Conservation (phyloP, 257 asterid species). For the Craterostigma plantagineum region DNA sequence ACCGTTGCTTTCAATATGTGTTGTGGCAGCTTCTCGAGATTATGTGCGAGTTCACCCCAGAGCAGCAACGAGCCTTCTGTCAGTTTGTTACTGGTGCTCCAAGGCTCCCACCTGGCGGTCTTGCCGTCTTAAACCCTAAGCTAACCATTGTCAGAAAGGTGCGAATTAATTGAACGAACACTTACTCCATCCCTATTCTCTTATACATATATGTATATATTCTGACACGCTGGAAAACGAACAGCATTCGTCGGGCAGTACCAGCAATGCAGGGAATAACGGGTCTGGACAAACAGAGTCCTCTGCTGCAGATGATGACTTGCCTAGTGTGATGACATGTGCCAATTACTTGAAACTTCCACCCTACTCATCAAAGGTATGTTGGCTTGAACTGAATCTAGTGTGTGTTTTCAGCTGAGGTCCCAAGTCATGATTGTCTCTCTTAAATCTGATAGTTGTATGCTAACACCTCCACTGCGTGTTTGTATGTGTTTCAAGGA, state of each 20-base stretch:
- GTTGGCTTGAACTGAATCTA: no score
- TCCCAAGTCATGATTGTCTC: not conserved
- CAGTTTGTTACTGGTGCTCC: constrained; percentile 99
- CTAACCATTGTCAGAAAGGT: constrained; percentile 98
- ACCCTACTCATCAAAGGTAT: constrained; percentile 89
- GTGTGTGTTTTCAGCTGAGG: not conserved
- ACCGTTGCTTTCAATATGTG: no score
- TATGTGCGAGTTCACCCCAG: constrained; percentile 88
- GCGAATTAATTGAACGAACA: no score
- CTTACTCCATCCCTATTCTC: no score
- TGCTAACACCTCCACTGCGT: no score
- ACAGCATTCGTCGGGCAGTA: constrained; percentile 65
- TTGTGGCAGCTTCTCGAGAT: constrained; percentile 95
- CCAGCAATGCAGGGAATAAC: constrained; percentile 26
- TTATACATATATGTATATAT: no score
- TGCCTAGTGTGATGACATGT: constrained; percentile 99
- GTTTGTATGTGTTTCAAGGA: constrained; percentile 26
- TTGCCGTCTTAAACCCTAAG: constrained; percentile 89
- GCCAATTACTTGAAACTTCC: constrained; percentile 99
- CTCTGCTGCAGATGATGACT: constrained; percentile 80
- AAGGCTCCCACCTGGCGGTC: constrained; percentile 95
- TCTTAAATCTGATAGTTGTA: no score
- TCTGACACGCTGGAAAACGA: not conserved
- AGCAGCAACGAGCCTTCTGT: constrained; percentile 91
- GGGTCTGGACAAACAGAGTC: constrained; percentile 44